Conservation (phyloP, 2,329 filamentous ascomycete genomes). For the Curvularia eragrostidis region DNA sequence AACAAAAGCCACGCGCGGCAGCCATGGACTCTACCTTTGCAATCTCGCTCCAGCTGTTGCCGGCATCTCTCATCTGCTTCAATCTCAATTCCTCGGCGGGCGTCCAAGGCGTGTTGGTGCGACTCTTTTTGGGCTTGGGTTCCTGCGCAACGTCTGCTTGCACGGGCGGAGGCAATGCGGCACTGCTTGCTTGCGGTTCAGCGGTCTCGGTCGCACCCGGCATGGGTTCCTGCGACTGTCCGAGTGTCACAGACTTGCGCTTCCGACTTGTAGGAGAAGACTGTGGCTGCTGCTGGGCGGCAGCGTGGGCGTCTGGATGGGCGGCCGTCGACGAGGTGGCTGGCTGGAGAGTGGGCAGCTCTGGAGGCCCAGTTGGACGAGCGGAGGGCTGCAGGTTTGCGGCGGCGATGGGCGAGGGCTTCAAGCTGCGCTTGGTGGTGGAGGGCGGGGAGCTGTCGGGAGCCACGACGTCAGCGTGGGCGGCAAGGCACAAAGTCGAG, state of each 20-base stretch:
- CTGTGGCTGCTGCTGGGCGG: conserved; percentile 30
- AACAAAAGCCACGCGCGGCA: not conserved
- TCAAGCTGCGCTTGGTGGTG: conserved; percentile 55
- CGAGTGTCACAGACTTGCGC: conserved; percentile 44
- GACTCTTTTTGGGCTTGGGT: conserved; percentile 78
- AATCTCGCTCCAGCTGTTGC: conserved; percentile 97
- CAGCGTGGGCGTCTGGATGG: conserved; percentile 29
- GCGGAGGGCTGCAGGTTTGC: conserved; percentile 36
- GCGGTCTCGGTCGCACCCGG: conserved; percentile 24
- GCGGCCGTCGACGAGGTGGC: conserved; percentile 34
- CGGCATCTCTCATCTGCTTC: conserved; percentile 92
- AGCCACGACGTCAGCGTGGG: conserved; percentile 41
- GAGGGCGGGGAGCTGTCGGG: conserved; percentile 50
- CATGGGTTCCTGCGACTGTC: conserved; percentile 37
- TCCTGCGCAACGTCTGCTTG: conserved; percentile 41
- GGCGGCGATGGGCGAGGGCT: conserved; percentile 49
- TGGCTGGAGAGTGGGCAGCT: conserved; percentile 40
- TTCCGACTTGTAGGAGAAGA: conserved; percentile 38
- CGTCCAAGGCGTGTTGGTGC: conserved; percentile 99
- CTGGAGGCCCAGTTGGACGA: conserved; percentile 31
- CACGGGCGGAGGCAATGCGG: conserved; percentile 33
- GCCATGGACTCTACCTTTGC: conserved; percentile 72
- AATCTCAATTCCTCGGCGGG: conserved; percentile 89
- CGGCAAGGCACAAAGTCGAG: conserved; percentile 12
- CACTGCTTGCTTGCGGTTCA: conserved; percentile 26